Evolutionary conservation across 257 asterid species (phyloP), one percentile per base, ranked within the genome.

Genomic region (Datura wrightii): DNA sequence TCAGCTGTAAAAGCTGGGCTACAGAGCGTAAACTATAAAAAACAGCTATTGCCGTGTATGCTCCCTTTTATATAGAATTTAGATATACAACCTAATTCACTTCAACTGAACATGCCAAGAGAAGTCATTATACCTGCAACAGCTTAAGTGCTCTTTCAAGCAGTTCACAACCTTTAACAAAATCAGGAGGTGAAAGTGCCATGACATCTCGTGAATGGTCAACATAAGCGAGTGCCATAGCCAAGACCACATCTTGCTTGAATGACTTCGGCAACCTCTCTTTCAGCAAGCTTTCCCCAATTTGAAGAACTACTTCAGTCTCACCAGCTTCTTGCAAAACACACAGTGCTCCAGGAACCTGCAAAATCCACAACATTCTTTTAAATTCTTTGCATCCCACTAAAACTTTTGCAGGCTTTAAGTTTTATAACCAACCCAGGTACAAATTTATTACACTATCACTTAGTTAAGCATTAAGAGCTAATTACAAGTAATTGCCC

Each of bases 261-360:
- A 94, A 95, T 55, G 97, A 88, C 90, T 97, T 97, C 7, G 97
- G 97, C 83, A 97, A 86, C 89, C 97, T 90, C 91, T 97, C 98
- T 85, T 91, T 94, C 88, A 97, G 85, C 93, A 97, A 90, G 86
- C 90, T 90, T 85, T 89, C 97, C 59, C 98, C 98, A 87, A 97
- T 93, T 87, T 91, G 94, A 90, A 97, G 92, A 84, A 93, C 99
- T 85, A 97, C 67, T 56, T 95, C 97, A 6, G 95, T 87, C 88
- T 97, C 98, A 84, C 99, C 99, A 48, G 98, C 90, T 85, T 97
- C 99, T 93, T 94, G 99, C 89, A 97, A 88, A 19, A 93, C 97
- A 85, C 97, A 89, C 89, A 97, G 84, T 24, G 98, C 96, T 86
- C 98, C 98, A 24, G 99, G 96, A 84, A 97, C 96, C 99, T 97